These are phyloP conservation scores for Geotrichum klebahnii DNA, from an alignment of 1,139 yeast species.

Conservation along the genomic window DNA sequence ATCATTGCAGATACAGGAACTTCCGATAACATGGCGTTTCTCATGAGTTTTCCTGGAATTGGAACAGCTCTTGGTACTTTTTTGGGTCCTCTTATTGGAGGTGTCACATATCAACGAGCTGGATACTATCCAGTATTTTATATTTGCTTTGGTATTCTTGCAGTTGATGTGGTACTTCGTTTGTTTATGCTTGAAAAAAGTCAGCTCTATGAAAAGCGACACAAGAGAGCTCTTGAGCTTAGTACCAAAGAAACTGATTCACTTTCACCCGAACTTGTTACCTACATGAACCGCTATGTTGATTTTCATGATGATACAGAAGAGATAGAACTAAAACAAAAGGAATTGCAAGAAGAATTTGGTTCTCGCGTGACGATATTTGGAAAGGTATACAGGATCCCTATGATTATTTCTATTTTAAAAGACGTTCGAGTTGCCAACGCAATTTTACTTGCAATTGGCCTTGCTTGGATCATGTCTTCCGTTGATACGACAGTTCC, in stretches of 20 bases:
- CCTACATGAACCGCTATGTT: slow-evolving; percentile 11
- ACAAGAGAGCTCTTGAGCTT: slow-evolving; percentile 19
- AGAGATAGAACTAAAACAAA: slow-evolving; percentile 1
- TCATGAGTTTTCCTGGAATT: slow-evolving; percentile 37
- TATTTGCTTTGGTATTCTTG: slow-evolving; percentile 36
- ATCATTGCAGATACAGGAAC: slow-evolving; percentile 36
- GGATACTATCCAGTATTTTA: slow-evolving; percentile 40
- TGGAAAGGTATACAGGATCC: slow-evolving; percentile 22
- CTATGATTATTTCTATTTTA: slow-evolving; percentile 28
- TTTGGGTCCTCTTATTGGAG: slow-evolving; percentile 40
- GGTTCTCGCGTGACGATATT: slow-evolving; percentile 10
- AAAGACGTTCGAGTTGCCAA: slow-evolving; percentile 30
- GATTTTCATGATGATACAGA: slow-evolving; percentile 2
- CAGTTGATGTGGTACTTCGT: slow-evolving; percentile 36
- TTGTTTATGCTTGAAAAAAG: slow-evolving; percentile 36
- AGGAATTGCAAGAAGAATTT: slow-evolving; percentile 12
- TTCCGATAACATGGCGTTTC: slow-evolving; percentile 30
- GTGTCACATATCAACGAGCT: slow-evolving; percentile 36
- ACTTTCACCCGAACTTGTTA: slow-evolving; percentile 5
- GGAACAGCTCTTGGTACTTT: slow-evolving; percentile 37
- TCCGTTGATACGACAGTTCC: slow-evolving; percentile 39
- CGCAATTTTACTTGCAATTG: slow-evolving; percentile 31
- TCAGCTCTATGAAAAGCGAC: slow-evolving; percentile 11
- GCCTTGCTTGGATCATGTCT: slow-evolving; percentile 36
- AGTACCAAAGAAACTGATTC: neutral